Conservation (phyloP, 148 eudicot species). For the Camellia japonica region DNA sequence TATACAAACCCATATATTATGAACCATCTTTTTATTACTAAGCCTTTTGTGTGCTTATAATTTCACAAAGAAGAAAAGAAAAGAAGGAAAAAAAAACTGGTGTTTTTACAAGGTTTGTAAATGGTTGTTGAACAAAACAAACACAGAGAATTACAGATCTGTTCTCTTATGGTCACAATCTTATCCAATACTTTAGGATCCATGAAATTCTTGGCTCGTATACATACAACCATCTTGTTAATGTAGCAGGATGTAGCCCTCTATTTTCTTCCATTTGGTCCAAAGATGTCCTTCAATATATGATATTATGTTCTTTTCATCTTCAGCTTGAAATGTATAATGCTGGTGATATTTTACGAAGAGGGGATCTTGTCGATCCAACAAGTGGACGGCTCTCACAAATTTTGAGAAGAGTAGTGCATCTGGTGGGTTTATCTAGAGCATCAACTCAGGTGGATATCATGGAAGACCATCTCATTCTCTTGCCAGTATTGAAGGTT, state of each 20-base stretch:
- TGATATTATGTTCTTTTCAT: not conserved
- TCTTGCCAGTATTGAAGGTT: conserved; percentile 57
- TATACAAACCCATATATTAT: not conserved
- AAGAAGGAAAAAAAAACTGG: not conserved
- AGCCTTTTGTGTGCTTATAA: not conserved
- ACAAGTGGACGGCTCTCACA: conserved; percentile 40
- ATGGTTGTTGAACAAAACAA: not conserved
- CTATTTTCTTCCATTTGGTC: not conserved
- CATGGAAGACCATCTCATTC: conserved; percentile 47
- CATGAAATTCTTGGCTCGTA: not conserved
- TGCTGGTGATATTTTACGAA: conserved; percentile 54
- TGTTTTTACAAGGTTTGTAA: not conserved
- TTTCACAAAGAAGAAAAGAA: too few relatives aligned
- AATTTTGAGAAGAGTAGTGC: conserved; percentile 40
- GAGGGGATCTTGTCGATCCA: conserved; percentile 46
- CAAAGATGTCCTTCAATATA: not conserved
- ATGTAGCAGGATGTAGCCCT: not conserved
- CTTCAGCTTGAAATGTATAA: conserved; percentile 74
- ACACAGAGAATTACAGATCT: not conserved
- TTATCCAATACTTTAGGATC: not conserved
- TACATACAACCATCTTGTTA: not conserved
- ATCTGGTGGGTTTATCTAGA: conserved; percentile 36
- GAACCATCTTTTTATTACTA: not conserved
- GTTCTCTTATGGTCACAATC: not conserved
- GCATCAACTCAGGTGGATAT: conserved; percentile 26